Percentiles rank a stretch among this genome's conserved stretches.
These are phyloP conservation scores for Kodamaea laetipori DNA, from an alignment of 805 yeast species.

Conservation along the genomic window DNA sequence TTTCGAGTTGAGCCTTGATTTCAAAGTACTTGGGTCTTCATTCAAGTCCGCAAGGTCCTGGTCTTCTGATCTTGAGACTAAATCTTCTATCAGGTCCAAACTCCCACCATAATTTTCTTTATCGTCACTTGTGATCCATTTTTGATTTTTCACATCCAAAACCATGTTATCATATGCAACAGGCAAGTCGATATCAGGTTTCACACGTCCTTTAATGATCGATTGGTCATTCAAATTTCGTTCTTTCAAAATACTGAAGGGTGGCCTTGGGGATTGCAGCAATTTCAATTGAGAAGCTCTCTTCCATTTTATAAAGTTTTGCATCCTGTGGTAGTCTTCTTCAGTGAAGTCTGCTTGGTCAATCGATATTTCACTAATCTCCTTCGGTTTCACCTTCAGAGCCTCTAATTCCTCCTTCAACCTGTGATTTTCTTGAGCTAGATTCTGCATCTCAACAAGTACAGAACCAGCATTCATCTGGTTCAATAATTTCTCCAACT, in stretches of 20 bases:
- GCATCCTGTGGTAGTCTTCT: slow-evolving; percentile 19
- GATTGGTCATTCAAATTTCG: slow-evolving; percentile 11
- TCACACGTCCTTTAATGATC: slow-evolving; percentile 33
- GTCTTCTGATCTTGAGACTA: slow-evolving; percentile 21
- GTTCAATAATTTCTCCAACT: slow-evolving; percentile 20
- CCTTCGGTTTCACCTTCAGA: slow-evolving; percentile 12
- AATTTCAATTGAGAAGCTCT: slow-evolving; percentile 39
- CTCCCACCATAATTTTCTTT: slow-evolving; percentile 29
- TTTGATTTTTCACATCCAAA: slow-evolving; percentile 22
- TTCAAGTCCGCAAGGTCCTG: slow-evolving; percentile 8
- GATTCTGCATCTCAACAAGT: slow-evolving; percentile 17
- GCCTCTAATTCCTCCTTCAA: slow-evolving; percentile 15
- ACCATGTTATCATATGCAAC: slow-evolving; percentile 34
- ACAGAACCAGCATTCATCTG: slow-evolving; percentile 13
- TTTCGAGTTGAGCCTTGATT: slow-evolving; percentile 8
- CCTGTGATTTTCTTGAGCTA: slow-evolving; percentile 19
- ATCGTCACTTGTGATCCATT: slow-evolving; percentile 25
- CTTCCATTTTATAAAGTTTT: slow-evolving; percentile 38
- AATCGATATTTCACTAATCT: slow-evolving; percentile 18
- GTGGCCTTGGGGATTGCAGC: slow-evolving; percentile 15
- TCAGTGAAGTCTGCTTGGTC: slow-evolving; percentile 26
- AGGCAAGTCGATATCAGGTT: slow-evolving; percentile 38
- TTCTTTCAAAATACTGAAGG: slow-evolving; percentile 14
- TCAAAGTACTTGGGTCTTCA: slow-evolving; percentile 2
- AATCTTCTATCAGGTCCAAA: slow-evolving; percentile 43